Evolutionary conservation across 2,329 filamentous ascomycete species (phyloP).

Genomic region (Claviceps capensis): DNA sequence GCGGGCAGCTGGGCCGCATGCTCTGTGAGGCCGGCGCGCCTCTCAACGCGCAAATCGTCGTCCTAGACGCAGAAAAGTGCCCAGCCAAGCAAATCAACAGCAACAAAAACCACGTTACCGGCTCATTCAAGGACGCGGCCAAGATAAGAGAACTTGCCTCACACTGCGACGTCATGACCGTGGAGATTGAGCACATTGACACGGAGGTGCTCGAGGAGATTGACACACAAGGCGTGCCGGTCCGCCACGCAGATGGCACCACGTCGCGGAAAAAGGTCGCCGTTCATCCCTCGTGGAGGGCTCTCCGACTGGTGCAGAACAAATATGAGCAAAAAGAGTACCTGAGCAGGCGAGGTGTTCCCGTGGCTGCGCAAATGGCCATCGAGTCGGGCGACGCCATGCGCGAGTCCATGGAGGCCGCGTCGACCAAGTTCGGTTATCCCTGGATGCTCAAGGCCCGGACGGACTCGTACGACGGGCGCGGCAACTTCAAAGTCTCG

Average conservation of each 20-base stretch:
- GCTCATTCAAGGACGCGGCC: conserved; percentile 74
- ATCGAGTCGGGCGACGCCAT: conserved; percentile 43
- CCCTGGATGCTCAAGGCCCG: conserved; percentile 89
- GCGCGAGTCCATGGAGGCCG: conserved; percentile 45
- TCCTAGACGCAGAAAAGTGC: conserved; percentile 63
- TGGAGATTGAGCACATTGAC: conserved; percentile 92
- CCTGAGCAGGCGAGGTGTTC: conserved; percentile 51
- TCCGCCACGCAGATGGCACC: conserved; percentile 16
- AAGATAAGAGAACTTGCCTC: conserved; percentile 70
- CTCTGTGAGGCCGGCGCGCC: conserved; percentile 68
- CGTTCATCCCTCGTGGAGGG: conserved; percentile 73
- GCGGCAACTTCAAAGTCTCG: conserved; percentile 46
- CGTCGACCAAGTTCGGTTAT: conserved; percentile 54
- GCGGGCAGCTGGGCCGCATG: conserved; percentile 83
- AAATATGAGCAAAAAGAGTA: conserved; percentile 86
- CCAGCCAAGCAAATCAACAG: conserved; percentile 79
- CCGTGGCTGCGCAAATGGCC: conserved; percentile 57
- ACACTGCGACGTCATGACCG: conserved; percentile 67
- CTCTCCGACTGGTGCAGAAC: conserved; percentile 80
- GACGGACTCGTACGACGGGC: conserved; percentile 86
- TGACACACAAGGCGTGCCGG: conserved; percentile 46
- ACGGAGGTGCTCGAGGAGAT: conserved; percentile 82
- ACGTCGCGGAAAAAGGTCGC: conserved; percentile 34
- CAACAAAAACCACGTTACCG: conserved; percentile 60
- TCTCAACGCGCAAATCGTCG: conserved; percentile 63